These are phyloP conservation scores for Setaria viridis DNA, from an alignment of 202 grass and related monocot genomes.

Conservation along the genomic window DNA sequence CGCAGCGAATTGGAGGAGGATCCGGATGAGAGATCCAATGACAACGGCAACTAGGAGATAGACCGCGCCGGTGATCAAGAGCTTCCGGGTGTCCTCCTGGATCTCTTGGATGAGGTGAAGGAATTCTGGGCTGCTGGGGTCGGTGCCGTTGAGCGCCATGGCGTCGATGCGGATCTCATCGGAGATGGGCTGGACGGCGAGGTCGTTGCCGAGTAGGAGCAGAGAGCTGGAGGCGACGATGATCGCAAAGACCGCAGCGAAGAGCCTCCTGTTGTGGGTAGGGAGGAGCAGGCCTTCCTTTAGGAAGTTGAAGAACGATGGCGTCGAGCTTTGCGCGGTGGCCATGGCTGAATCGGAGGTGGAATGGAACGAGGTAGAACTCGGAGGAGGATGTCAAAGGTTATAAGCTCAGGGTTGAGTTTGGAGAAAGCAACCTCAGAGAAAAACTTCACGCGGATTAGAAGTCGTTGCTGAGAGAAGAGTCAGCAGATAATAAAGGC, in stretches of 20 bases:
- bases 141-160: conserved; percentile 32
- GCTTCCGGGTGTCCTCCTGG: neutral
- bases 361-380: neutral
- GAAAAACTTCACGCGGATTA: neutral
- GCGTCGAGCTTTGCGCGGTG: neutral
- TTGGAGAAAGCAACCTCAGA: neutral
- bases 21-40: neutral
- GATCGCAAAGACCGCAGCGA: conserved; percentile 16
- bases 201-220: neutral
- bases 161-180: conserved; percentile 7
- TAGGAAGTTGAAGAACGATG: conserved; percentile 45
- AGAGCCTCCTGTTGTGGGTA: conserved; percentile 47
- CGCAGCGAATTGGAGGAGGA: conserved; percentile 44
- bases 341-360: conserved; percentile 31
- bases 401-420: neutral
- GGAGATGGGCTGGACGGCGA: conserved; percentile 31
- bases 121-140: conserved; percentile 37
- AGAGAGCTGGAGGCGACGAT: conserved; percentile 8
- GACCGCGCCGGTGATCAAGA: conserved; percentile 2
- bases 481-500: too few relatives aligned
- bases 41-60: neutral
- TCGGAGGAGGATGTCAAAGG: neutral
- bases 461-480: too few relatives aligned
- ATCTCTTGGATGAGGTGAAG: conserved; percentile 16
- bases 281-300: conserved; percentile 59